Evolutionary conservation across 495 filamentous ascomycete species (phyloP), one percentile per base, ranked within the genome.

Genomic region (Saxophila tyrrhenica): DNA sequence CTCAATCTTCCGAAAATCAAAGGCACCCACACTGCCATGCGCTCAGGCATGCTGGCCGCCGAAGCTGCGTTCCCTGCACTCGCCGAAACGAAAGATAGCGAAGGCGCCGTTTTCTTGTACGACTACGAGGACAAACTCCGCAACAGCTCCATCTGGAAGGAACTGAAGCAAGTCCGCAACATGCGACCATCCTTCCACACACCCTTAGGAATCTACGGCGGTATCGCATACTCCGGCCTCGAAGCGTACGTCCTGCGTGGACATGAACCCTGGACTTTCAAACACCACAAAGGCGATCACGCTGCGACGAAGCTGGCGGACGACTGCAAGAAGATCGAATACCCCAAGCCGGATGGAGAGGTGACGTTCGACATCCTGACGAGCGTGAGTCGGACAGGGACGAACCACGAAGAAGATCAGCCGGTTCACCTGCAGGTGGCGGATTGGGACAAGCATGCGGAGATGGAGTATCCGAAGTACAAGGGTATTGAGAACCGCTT

Each of bases 1-100:
- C 74, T 99, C 65, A 99, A 99, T 66, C 86, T 99, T 22, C 92
- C 92, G 39, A 97, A 99, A 72, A 87, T 99, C 68, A 99, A 99
- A 70, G 92, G 92, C 58, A 95, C 91, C 5, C 92, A 99, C 69
- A 95, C 92, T 17, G 87, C 92, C 24, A 97, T 99, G 91, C 88
- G 86, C 64, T 89, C 85, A 2, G 92, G 92, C 55, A 99, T 97
- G 87, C 74, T 99, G 19, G 94, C 94, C 11, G 92, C 92, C 13
- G 87, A 97, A 67, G 85, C 94, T 15, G 76, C 89, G 7, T 97
- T 79, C 70, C 72, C 73, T 13, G 92, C 92, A 3, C 72, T 99
- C 25, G 64, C 72, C 51, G 65, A 69, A 38, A 79, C 73, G 52
- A 66, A 69, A 15, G 67, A 64, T 29, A 70, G 73, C 57, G 67